Percentiles rank a stretch among this genome's conserved stretches.
These are phyloP conservation scores for Kluyveromyces sp. DNA, from an alignment of 1,139 yeast genomes.

Conservation along the genomic window DNA sequence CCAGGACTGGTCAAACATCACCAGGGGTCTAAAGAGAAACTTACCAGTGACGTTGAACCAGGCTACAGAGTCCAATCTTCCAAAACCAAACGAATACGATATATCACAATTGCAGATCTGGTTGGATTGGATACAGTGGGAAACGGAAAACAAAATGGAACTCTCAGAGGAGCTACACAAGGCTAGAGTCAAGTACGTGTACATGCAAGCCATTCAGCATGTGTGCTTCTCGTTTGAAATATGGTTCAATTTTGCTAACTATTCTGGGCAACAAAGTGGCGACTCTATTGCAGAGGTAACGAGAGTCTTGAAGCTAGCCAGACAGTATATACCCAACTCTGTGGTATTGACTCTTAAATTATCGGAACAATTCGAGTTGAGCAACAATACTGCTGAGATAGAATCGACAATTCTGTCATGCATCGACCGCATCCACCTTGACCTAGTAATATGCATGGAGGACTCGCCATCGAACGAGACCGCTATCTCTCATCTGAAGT, in stretches of 20 bases:
- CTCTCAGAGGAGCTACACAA: slow-evolving; percentile 43
- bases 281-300: slow-evolving; percentile 10
- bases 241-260: slow-evolving; percentile 65
- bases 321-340: slow-evolving; percentile 63
- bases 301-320: slow-evolving; percentile 46
- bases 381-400: slow-evolving; percentile 46
- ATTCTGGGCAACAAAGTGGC: slow-evolving; percentile 30
- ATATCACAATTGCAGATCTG: slow-evolving; percentile 46
- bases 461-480: slow-evolving; percentile 17
- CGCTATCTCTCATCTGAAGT: slow-evolving; percentile 12
- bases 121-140: slow-evolving; percentile 77
- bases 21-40: slow-evolving; percentile 39
- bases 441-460: slow-evolving; percentile 30
- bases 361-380: slow-evolving; percentile 64
- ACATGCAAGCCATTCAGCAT: slow-evolving; percentile 60
- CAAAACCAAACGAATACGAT: slow-evolving; percentile 28
- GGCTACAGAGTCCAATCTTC: slow-evolving; percentile 36
- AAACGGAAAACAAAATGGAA: slow-evolving; percentile 60
- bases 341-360: slow-evolving; percentile 58
- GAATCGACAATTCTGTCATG: slow-evolving; percentile 44
- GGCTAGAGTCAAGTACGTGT: slow-evolving; percentile 65
- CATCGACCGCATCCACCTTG: slow-evolving; percentile 36
- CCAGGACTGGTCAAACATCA: slow-evolving; percentile 58
- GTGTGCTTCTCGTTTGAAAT: slow-evolving; percentile 72
- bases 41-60: slow-evolving; percentile 24